Evolutionary conservation across 192 early-diverging fungal species (phyloP), one percentile per base, ranked within the genome.

Genomic region (Gigaspora rosea): DNA sequence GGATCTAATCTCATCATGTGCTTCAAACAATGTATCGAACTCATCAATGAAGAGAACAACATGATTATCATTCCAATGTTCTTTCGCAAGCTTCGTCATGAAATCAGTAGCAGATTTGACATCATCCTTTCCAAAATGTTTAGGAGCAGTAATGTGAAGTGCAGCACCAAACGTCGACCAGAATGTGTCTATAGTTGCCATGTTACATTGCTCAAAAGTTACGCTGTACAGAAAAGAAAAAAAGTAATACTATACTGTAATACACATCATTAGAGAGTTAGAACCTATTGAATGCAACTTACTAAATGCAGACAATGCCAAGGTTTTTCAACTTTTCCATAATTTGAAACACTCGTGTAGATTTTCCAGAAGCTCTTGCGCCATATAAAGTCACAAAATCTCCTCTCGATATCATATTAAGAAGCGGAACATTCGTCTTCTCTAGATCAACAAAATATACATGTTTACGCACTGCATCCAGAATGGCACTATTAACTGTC

Each of bases 341-440:
- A 22, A 68, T 61, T 77, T 74, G 69, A 10, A 71, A 11, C 20
- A 78, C 59, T 3, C 77, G 76, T n/a, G 77, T 77, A 70, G 80
- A 81, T 48, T 57, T 81, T 75, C 80, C 77, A 13, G 80, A 81
- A 68, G 77, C 80, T 49, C 80, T 36, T 32, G 77, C 46, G 5
- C 80, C 76, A 74, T 81, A 67, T 35, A 81, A 35, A 15, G 71
- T 16, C n/a, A 75, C 69, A 56, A 74, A 81, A 32, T 69, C 58
- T 22, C 73, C 35, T 66, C 27, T 50, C 22, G 0, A 20, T 57
- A 81, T 81, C 36, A 36, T 63, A 18, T 78, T 49, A 47, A 78
- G 36, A 27, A 81, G 72, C 57, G 76, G 71, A 50, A 13, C 62
- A 62, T 70, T 81, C 7, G 47, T 66, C 65, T 78, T 32, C 51